phyloP scores from a whole-genome alignment of 768 basidiomycete species.

The Roridomyces roridus region DNA sequence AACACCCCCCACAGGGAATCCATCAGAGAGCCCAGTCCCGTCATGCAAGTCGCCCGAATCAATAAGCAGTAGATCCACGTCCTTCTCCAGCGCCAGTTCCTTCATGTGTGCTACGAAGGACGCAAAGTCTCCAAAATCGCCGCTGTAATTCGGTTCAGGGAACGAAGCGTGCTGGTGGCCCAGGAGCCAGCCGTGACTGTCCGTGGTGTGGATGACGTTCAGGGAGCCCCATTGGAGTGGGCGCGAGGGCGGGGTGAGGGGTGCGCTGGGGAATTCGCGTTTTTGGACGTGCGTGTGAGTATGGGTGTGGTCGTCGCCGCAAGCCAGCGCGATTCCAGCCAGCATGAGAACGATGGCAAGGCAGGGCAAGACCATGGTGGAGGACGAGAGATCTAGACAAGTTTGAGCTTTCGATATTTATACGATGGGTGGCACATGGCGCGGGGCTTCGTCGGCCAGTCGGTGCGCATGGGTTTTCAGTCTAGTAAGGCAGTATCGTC shows the following conservation, averaged over 20 bases:
- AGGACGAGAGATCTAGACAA: no score
- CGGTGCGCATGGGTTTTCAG: no score
- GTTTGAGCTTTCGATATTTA: no score
- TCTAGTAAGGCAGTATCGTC: no score
- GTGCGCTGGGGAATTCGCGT: slow-evolving; percentile 45
- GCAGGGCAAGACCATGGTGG: no score
- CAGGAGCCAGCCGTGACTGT: slow-evolving; percentile 77
- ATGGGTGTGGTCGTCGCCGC: slow-evolving; percentile 13
- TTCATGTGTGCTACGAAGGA: slow-evolving; percentile 89
- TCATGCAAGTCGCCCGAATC: slow-evolving; percentile 83
- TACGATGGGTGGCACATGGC: no score
- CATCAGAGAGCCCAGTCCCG: slow-evolving; percentile 81
- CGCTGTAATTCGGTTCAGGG: slow-evolving; percentile 81
- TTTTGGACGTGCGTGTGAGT: slow-evolving; percentile 22
- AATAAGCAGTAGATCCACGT: slow-evolving; percentile 86
- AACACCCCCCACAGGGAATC: slow-evolving; percentile 70
- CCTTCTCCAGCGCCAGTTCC: slow-evolving; percentile 66
- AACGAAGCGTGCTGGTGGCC: slow-evolving; percentile 81
- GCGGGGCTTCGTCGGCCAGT: no score
- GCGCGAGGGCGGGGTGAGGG: slow-evolving; percentile 55
- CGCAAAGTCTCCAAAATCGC: slow-evolving; percentile 81
- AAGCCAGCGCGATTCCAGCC: slow-evolving; percentile 35
- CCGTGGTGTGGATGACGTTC: slow-evolving; percentile 76
- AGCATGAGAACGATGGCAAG: slow-evolving; percentile 49
- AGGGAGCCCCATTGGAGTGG: slow-evolving; percentile 72